phyloP scores from a whole-genome alignment of 805 yeast species.

The Candida alai region DNA sequence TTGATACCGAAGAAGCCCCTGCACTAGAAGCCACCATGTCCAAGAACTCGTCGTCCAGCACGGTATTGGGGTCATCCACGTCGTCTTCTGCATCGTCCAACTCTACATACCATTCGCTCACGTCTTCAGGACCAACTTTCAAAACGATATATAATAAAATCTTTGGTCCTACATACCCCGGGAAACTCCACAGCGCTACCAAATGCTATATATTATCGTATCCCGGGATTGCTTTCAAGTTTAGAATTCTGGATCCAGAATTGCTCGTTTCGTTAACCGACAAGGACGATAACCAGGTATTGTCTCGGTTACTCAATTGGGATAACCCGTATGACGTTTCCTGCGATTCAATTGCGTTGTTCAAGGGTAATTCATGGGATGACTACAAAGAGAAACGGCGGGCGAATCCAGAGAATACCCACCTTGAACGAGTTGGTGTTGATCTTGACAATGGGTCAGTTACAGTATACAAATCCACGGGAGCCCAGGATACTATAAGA shows the following conservation, averaged over 20 bases:
- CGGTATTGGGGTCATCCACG: conserved; percentile 4
- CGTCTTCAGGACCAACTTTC: conserved; percentile 18
- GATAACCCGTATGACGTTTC: conserved; percentile 26
- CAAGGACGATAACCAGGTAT: conserved; percentile 16
- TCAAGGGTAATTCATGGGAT: conserved; percentile 35
- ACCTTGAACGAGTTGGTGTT: conserved; percentile 11
- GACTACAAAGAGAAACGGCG: conserved; percentile 12
- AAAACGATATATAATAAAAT: conserved; percentile 49
- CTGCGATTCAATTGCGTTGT: conserved; percentile 39
- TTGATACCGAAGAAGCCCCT: conserved; percentile 3
- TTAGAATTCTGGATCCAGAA: conserved; percentile 24
- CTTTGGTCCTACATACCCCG: conserved; percentile 65
- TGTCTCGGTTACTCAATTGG: conserved; percentile 32
- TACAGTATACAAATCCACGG: conserved; percentile 17
- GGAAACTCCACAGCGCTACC: conserved; percentile 25
- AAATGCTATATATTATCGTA: conserved; percentile 46
- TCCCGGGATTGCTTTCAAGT: conserved; percentile 54
- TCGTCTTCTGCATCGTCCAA: conserved; percentile 5
- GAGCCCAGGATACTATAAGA: conserved; percentile 13
- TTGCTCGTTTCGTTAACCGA: conserved; percentile 13
- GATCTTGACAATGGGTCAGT: conserved; percentile 19
- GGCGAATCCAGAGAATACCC: background rate
- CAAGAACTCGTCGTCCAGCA: conserved; percentile 10
- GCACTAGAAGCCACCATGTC: conserved; percentile 7
- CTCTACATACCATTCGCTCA: conserved; percentile 5